Percentiles rank a stretch among this genome's conserved stretches.
Conservation (phyloP, 1,284 basidiomycete species). For the Austroboletus novae-zelandiae region DNA sequence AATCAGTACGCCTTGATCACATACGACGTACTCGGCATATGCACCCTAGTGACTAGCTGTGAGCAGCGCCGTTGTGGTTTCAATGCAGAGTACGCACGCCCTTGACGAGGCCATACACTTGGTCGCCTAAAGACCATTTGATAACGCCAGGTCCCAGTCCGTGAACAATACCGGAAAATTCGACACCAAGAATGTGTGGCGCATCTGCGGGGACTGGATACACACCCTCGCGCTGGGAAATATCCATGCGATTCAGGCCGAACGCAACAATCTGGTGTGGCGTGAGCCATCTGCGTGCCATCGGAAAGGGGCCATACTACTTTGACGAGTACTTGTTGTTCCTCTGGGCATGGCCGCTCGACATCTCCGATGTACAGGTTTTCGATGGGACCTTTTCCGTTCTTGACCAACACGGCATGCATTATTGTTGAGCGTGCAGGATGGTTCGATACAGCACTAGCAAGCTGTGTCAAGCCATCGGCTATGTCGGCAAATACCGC, state of each 20-base stretch:
- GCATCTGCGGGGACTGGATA: conserved; percentile 82
- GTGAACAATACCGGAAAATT: conserved; percentile 79
- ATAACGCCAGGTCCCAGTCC: conserved; percentile 55
- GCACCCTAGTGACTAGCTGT: conserved; percentile 60
- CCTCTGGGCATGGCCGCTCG: conserved; percentile 54
- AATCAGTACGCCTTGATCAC: conserved; percentile 67
- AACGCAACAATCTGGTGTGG: conserved; percentile 67
- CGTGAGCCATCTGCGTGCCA: neutral
- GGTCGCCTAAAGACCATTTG: conserved; percentile 73
- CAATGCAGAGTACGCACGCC: conserved; percentile 45
- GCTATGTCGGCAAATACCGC: neutral
- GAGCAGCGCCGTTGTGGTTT: conserved; percentile 4
- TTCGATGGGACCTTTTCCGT: conserved; percentile 74
- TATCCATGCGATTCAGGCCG: conserved; percentile 88
- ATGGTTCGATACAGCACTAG: no score
- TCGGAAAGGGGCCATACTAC: conserved; percentile 33
- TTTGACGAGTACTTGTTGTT: conserved; percentile 75
- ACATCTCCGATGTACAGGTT: conserved; percentile 79
- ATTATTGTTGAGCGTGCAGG: conserved; percentile 44
- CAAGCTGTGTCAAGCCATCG: neutral
- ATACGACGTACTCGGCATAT: conserved; percentile 86
- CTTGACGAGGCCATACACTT: conserved; percentile 81
- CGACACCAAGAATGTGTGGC: conserved; percentile 83
- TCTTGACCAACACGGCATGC: conserved; percentile 83
- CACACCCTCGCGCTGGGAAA: conserved; percentile 71